phyloP scores from a whole-genome alignment of 1,284 basidiomycete genomes.

The Meira nashicola region DNA sequence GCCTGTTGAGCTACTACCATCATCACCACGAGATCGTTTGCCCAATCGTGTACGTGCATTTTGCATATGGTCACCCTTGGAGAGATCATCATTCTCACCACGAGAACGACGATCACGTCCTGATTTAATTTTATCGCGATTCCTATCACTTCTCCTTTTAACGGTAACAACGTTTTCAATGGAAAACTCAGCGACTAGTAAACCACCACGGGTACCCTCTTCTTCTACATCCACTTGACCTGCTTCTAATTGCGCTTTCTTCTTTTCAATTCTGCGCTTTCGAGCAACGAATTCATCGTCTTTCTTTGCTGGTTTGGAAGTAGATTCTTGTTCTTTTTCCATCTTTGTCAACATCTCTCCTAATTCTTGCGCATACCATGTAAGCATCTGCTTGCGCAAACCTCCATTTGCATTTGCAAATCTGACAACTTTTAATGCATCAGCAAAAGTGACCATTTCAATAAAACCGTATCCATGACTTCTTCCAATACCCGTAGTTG shows the following conservation, averaged over 20 bases:
- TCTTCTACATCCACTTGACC: constrained; percentile 13
- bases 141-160: constrained; percentile 33
- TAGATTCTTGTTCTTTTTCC: constrained; percentile 16
- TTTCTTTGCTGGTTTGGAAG: constrained; percentile 1
- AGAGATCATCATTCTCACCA: background rate
- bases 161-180: constrained; percentile 48
- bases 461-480: constrained; percentile 94
- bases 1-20: background rate
- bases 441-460: constrained; percentile 79
- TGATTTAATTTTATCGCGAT: background rate
- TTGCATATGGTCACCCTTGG: too few relatives aligned
- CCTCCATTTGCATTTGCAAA: constrained; percentile 83
- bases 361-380: constrained; percentile 46
- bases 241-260: constrained; percentile 29
- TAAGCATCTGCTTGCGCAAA: constrained; percentile 26
- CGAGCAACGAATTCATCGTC: constrained; percentile 27
- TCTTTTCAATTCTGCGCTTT: constrained; percentile 30
- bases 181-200: constrained; percentile 48
- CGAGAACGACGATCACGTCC: background rate
- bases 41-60: background rate
- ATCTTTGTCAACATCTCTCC: constrained; percentile 28
- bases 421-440: constrained; percentile 82
- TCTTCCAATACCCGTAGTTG: constrained; percentile 75
- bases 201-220: constrained; percentile 41
- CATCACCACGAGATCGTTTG: background rate